phyloP scores from a whole-genome alignment of 106 monocot species.

The Dendrobium officinale region DNA sequence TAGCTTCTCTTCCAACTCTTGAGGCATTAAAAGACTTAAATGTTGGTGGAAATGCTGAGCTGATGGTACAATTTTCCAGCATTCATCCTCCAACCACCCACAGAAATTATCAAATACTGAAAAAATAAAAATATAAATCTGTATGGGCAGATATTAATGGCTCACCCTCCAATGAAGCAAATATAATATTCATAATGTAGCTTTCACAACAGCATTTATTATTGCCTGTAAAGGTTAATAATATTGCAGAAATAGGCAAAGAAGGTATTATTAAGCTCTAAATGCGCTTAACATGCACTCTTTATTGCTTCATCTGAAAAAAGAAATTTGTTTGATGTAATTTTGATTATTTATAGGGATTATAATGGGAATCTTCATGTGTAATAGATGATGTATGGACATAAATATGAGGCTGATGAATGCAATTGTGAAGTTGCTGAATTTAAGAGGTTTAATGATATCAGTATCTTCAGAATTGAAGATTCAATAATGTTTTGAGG shows the following conservation, averaged over 20 bases:
- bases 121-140: neutral
- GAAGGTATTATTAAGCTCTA: neutral
- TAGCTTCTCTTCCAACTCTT: neutral
- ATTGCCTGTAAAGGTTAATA: neutral
- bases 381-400: too few species aligned
- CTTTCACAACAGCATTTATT: neutral
- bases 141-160: neutral
- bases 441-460: too few species aligned
- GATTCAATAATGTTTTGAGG: too few species aligned
- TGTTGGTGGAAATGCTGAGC: neutral
- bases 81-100: neutral
- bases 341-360: too few species aligned
- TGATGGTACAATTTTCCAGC: constrained; percentile 2
- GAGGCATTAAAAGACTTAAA: neutral
- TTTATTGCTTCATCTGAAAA: neutral
- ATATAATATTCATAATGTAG: neutral
- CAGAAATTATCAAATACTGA: neutral
- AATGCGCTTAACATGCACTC: neutral
- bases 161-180: neutral
- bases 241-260: neutral
- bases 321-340: too few species aligned
- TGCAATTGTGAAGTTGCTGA: too few species aligned
- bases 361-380: too few species aligned
- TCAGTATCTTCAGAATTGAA: too few species aligned
- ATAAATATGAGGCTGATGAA: too few species aligned